Evolutionary conservation across 768 basidiomycete species (phyloP), one percentile per base, ranked within the genome.

Genomic region (Naganishia onofrii): DNA sequence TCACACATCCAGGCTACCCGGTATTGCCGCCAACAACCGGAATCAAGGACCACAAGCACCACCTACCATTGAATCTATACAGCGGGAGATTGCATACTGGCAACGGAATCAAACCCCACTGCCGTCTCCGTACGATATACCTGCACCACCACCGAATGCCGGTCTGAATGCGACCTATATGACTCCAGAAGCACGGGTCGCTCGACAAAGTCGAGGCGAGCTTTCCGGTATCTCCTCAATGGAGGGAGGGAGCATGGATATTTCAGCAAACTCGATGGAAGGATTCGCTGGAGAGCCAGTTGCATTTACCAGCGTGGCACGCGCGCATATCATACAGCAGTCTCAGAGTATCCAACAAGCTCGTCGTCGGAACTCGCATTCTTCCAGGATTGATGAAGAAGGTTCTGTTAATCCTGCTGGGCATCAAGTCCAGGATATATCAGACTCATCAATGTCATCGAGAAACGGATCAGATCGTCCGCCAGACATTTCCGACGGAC

Each of bases 21-120:
- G 2, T 44, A 6, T 42, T 28, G 23, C 60, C 23, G 23, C 21
- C 34, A 36, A 26, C 9, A 36, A 26, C 42, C 36, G 38, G 1
- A 26, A 12, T 3, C 60, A 12, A 17, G 60, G 38, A 8, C 60
- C 60, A 4, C 60, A 12, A 12, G 60, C 36, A 44, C 60, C 60
- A 9, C 60, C 60, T 8, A 63, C 60, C 38, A 42, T 63, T 42
- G 60, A 63, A 36, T 44, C 38, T 26, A 63, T 63, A 10, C 36
- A 63, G 15, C 36, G 60, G 26, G 60, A 63, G 60, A 44, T 63
- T 29, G 60, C 60, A 26, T 63, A 63, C 42, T 63, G 60, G 60
- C 38, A 34, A 19, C 60, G 60, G 10, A 63, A 44, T 44, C 60
- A n/a, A 44, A 7, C 60, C 5, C 13, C 60, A 1, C n/a, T n/a